These are phyloP conservation scores for Mortierella sp. DNA, from an alignment of 371 early-diverging fungal species.

Conservation along the genomic window DNA sequence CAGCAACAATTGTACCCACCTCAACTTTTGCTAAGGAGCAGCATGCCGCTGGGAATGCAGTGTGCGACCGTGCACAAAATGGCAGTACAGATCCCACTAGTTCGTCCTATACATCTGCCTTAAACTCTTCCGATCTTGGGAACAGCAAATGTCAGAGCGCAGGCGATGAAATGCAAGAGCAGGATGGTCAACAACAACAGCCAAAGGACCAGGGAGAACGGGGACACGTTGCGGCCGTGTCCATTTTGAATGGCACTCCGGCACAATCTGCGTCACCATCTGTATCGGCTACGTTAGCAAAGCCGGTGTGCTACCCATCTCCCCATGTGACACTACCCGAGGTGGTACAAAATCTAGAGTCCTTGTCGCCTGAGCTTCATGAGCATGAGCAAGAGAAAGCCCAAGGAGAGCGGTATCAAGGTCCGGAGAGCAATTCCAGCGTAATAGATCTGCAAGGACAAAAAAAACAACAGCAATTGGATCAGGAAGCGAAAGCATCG, in stretches of 20 bases:
- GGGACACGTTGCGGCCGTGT: background rate
- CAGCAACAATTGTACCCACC: no score
- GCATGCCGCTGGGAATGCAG: no score
- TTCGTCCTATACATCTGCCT: background rate
- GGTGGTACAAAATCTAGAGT: background rate
- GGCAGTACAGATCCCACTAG: background rate
- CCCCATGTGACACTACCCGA: background rate
- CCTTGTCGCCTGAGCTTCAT: no score
- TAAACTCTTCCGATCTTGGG: background rate
- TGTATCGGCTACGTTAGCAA: background rate
- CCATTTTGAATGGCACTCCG: background rate
- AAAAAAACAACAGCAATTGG: constrained; percentile 3
- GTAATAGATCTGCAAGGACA: constrained; percentile 14
- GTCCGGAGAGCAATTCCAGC: background rate
- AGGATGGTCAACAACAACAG: background rate
- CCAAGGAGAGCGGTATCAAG: background rate
- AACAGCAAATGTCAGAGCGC: constrained; percentile 1
- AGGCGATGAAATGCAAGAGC: background rate
- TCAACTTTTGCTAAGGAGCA: no score
- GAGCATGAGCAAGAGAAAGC: background rate
- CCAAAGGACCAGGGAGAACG: background rate
- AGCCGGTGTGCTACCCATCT: background rate
- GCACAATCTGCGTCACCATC: background rate
- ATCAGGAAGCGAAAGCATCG: background rate
- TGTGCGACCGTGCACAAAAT: background rate